Evolutionary conservation across 1,284 basidiomycete species (phyloP).

Genomic region (Xerocomus minutiporus): DNA sequence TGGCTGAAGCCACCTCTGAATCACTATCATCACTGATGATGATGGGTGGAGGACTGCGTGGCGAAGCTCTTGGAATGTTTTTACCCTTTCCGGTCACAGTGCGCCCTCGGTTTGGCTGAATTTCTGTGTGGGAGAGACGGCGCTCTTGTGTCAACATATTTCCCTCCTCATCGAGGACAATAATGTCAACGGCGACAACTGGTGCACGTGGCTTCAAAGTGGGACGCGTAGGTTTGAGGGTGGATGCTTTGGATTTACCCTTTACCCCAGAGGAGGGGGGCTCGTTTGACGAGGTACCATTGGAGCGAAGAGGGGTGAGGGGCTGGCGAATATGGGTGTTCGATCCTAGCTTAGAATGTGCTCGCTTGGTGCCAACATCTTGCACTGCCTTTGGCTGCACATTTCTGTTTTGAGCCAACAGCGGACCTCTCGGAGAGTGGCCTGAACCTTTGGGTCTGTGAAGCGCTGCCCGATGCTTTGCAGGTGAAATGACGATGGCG

Average conservation of each 20-base stretch:
- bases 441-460: conserved; percentile 12
- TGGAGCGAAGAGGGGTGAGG: conserved; percentile 29
- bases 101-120: conserved; percentile 28
- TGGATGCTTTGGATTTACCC: conserved; percentile 28
- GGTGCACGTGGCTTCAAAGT: conserved; percentile 40
- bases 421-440: conserved; percentile 18
- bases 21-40: conserved; percentile 30
- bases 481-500: conserved; percentile 22
- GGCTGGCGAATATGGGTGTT: conserved; percentile 22
- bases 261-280: conserved; percentile 9
- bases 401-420: conserved; percentile 15
- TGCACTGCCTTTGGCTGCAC: conserved; percentile 8
- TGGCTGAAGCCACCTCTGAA: conserved; percentile 13
- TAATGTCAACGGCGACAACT: conserved; percentile 60
- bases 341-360: conserved; percentile 13
- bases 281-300: conserved; percentile 12
- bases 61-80: not conserved
- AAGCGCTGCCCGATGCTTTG: conserved; percentile 10
- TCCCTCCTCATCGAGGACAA: conserved; percentile 57
- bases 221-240: conserved; percentile 31
- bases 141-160: conserved; percentile 52
- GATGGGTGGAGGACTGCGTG: conserved; percentile 13
- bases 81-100: conserved; percentile 7
- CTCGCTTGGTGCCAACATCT: conserved; percentile 10
- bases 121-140: conserved; percentile 40